A percentile compares a stretch with the other conserved stretches of the same genome.
Conservation (phyloP, 2,329 filamentous ascomycete genomes). For the Apiospora malaysiana region DNA sequence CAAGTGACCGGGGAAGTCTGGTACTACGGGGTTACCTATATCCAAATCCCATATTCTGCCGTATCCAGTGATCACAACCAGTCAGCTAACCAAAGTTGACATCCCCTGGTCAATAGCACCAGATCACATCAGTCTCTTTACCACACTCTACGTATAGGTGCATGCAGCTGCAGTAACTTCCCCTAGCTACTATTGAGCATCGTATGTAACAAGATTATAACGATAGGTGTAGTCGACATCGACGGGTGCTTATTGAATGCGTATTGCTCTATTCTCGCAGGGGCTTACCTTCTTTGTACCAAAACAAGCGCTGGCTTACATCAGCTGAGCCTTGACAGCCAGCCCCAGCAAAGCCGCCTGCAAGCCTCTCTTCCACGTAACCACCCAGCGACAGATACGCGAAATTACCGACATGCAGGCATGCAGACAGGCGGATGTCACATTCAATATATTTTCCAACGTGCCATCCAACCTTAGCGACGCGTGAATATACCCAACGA, state of each 20-base stretch:
- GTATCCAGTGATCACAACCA: too few relatives aligned
- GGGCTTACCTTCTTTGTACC: not conserved
- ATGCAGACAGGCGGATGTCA: not conserved
- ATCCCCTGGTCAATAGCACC: too few relatives aligned
- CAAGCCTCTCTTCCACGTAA: not conserved
- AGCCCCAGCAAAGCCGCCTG: not conserved
- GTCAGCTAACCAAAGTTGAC: too few relatives aligned
- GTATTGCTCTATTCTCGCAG: not conserved
- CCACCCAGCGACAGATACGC: not conserved
- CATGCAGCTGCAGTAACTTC: too few relatives aligned
- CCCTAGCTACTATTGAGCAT: too few relatives aligned
- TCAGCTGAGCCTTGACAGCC: conserved; percentile 2
- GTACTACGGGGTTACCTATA: not conserved
- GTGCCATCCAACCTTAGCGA: not conserved
- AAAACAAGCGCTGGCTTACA: not conserved
- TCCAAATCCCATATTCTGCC: too few relatives aligned
- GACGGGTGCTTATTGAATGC: not conserved
- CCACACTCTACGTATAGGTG: too few relatives aligned
- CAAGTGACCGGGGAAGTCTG: not conserved
- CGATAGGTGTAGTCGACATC: not conserved
- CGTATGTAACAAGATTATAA: too few relatives aligned
- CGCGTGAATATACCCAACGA: not conserved
- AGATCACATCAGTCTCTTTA: too few relatives aligned
- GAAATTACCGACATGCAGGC: not conserved
- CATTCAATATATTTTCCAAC: not conserved